Conservation (phyloP, 2,329 filamentous ascomycete genomes). For the Colletotrichum karsti region DNA sequence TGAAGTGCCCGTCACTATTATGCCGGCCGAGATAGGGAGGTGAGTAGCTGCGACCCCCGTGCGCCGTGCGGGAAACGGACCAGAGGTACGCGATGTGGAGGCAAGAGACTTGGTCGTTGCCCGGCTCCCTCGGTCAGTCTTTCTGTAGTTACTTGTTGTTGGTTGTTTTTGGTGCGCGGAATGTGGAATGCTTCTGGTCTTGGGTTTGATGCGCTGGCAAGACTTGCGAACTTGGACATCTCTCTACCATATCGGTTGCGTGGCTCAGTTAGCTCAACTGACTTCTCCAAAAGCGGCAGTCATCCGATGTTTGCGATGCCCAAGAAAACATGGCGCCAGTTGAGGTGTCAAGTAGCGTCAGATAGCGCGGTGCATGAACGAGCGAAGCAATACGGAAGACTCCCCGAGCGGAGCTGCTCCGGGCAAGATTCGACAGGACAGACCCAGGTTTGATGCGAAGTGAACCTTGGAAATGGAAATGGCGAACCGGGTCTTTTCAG, state of each 20-base stretch:
- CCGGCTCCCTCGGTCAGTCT: not conserved
- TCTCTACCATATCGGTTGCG: conserved; percentile 1
- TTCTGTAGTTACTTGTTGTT: not conserved
- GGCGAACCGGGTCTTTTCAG: not conserved
- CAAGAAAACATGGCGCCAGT: conserved; percentile 25
- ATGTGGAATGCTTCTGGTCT: conserved; percentile 13
- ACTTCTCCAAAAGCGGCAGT: conserved; percentile 5
- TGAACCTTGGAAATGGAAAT: not conserved
- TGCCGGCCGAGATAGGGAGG: conserved; percentile 18
- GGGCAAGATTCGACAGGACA: not conserved
- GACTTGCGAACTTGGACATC: conserved; percentile 3
- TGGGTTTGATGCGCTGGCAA: conserved; percentile 23
- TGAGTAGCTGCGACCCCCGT: not conserved
- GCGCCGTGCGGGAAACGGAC: conserved; percentile 16
- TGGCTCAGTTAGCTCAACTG: not conserved
- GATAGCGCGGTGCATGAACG: conserved; percentile 2
- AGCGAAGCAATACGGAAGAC: not conserved
- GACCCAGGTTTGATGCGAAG: not conserved
- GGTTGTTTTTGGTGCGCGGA: not conserved
- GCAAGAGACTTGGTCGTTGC: not conserved
- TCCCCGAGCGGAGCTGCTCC: not conserved
- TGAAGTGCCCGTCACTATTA: conserved; percentile 2
- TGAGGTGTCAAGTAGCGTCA: conserved; percentile 16
- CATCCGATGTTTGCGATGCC: conserved; percentile 12
- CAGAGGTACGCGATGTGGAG: not conserved